Conservation (phyloP, 768 basidiomycete species). For the Paxillus ammoniavirescens region DNA sequence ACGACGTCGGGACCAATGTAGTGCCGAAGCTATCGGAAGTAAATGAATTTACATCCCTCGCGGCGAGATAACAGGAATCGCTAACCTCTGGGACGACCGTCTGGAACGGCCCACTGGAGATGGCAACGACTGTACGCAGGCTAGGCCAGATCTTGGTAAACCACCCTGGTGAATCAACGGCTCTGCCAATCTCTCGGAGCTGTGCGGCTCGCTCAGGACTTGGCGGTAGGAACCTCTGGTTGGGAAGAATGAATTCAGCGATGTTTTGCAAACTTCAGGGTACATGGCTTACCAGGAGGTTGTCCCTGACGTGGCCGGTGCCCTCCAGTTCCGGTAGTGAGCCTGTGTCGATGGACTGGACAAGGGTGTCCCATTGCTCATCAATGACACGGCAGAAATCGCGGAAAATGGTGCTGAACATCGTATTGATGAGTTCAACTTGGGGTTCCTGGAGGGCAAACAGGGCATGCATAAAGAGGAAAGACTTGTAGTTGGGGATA, state of each 20-base stretch:
- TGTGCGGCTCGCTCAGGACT: constrained; percentile 15
- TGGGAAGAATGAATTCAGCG: not conserved
- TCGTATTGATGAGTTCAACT: constrained; percentile 19
- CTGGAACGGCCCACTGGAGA: constrained; percentile 22
- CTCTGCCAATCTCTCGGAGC: constrained; percentile 10
- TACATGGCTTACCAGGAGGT: not conserved
- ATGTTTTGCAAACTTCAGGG: not conserved
- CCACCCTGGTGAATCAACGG: constrained; percentile 13
- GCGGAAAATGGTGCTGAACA: constrained; percentile 20
- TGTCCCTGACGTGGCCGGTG: constrained; percentile 13
- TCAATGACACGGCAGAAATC: constrained; percentile 21
- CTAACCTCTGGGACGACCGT: constrained; percentile 22
- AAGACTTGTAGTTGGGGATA: constrained; percentile 20
- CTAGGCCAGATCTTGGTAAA: constrained; percentile 20
- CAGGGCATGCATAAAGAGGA: constrained; percentile 21
- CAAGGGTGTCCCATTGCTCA: constrained; percentile 20
- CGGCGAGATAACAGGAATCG: not conserved
- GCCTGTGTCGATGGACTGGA: constrained; percentile 16
- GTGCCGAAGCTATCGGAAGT: constrained; percentile 9
- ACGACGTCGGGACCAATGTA: constrained; percentile 20
- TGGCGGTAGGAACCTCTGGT: constrained; percentile 17
- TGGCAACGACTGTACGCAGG: constrained; percentile 13
- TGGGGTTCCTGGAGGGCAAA: constrained; percentile 22
- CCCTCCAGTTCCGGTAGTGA: constrained; percentile 14
- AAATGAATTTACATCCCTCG: not conserved